phyloP scores from a whole-genome alignment of 2,329 filamentous ascomycete species.

The Plenodomus lindquistii region DNA sequence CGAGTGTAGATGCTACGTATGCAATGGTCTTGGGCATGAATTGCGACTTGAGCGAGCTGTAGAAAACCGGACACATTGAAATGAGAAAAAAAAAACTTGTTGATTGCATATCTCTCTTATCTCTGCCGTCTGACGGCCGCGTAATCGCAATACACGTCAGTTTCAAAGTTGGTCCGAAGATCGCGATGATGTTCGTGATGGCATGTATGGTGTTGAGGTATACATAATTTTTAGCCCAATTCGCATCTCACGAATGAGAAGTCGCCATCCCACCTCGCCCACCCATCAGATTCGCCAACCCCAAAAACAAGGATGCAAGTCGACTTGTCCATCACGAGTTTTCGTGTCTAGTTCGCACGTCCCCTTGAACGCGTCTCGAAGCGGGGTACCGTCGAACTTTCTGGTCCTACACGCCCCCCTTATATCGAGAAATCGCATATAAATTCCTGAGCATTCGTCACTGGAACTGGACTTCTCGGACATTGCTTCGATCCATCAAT shows the following conservation, averaged over 20 bases:
- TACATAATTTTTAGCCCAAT: neutral
- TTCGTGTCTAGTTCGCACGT: neutral
- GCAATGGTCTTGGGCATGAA: neutral
- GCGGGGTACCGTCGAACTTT: neutral
- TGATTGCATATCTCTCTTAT: too few species aligned
- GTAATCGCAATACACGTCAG: too few species aligned
- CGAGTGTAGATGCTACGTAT: neutral
- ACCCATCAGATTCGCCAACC: neutral
- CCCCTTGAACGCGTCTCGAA: neutral
- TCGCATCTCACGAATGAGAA: neutral
- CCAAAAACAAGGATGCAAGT: neutral
- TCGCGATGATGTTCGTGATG: neutral
- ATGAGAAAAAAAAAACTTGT: too few species aligned
- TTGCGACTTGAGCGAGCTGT: neutral
- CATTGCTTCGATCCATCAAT: neutral
- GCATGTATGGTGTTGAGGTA: neutral
- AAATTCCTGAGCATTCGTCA: neutral
- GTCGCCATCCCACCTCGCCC: neutral
- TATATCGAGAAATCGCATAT: neutral
- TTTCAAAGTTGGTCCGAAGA: neutral
- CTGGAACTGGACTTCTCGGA: too few species aligned
- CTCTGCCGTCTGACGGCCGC: too few species aligned
- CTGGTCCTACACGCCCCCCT: neutral
- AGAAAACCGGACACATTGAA: too few species aligned
- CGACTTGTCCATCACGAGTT: neutral